Evolutionary conservation across 495 filamentous ascomycete genomes (phyloP).

Genomic region (Aspergillus saccharolyticus): DNA sequence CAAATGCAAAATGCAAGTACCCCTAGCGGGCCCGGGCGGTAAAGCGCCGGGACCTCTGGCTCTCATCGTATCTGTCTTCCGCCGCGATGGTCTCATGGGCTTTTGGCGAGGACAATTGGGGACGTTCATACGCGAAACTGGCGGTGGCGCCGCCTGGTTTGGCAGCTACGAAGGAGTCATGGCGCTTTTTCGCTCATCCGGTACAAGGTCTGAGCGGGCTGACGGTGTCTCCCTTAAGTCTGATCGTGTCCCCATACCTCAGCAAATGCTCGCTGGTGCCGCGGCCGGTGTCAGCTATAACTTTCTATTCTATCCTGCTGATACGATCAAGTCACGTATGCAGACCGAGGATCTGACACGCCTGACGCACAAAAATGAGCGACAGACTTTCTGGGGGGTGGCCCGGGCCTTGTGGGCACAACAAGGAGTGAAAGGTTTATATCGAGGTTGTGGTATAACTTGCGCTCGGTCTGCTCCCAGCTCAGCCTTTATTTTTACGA

Average conservation of each 20-base stretch:
- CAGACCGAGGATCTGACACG: conserved; percentile 71
- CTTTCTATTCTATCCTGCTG: conserved; percentile 92
- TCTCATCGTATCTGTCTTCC: conserved; percentile 71
- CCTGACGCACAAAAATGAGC: conserved; percentile 24
- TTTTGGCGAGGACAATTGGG: conserved; percentile 96
- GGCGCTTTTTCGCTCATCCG: conserved; percentile 54
- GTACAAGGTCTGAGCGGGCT: conserved; percentile 12
- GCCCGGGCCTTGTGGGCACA: conserved; percentile 67
- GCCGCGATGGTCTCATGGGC: conserved; percentile 71
- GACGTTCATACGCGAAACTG: conserved; percentile 89
- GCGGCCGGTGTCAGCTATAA: conserved; percentile 90
- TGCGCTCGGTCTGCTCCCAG: conserved; percentile 81
- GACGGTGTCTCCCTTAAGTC: conserved; percentile 7
- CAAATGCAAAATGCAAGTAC: conserved; percentile 97
- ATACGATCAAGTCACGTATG: conserved; percentile 95
- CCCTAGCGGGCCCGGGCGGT: conserved; percentile 36
- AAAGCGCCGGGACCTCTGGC: conserved; percentile 46
- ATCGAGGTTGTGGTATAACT: conserved; percentile 93
- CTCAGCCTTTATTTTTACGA: conserved; percentile 94
- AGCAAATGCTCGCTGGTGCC: conserved; percentile 86
- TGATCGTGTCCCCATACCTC: conserved; percentile 49
- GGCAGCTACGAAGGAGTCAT: conserved; percentile 81
- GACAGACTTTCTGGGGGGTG: conserved; percentile 64
- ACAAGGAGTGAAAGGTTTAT: conserved; percentile 78
- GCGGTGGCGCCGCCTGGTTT: conserved; percentile 93